phyloP scores from a whole-genome alignment of 495 filamentous ascomycete species.

The Podospora comata region DNA sequence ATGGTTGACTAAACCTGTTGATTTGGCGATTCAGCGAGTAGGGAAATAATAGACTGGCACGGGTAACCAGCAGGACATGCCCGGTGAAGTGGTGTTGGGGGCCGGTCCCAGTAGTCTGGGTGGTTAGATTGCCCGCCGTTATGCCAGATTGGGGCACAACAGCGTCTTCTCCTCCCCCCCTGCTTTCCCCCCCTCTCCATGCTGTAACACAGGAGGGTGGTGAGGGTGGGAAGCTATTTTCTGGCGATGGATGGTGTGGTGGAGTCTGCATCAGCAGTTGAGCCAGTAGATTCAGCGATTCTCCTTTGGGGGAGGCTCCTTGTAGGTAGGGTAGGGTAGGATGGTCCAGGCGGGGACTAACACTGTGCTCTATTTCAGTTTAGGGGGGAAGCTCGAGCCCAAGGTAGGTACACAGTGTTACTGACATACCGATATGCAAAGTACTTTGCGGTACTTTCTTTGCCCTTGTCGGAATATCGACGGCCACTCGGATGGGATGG shows the following conservation, averaged over 20 bases:
- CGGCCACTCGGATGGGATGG: background rate
- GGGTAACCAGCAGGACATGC: background rate
- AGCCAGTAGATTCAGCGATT: background rate
- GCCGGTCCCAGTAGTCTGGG: background rate
- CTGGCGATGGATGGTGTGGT: background rate
- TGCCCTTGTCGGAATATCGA: background rate
- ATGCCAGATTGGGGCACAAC: conserved; percentile 6
- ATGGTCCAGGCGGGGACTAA: background rate
- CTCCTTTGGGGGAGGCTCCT: background rate
- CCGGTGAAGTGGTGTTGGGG: background rate
- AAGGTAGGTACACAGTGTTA: background rate
- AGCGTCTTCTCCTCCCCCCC: background rate
- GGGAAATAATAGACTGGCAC: background rate
- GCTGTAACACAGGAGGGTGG: background rate
- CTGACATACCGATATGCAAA: background rate
- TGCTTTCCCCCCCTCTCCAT: background rate
- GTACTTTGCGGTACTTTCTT: conserved; percentile 1
- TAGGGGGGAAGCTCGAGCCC: background rate
- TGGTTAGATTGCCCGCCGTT: conserved; percentile 1
- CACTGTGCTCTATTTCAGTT: background rate
- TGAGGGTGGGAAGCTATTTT: background rate
- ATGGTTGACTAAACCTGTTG: background rate
- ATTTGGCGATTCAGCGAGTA: background rate
- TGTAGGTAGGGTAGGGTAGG: background rate
- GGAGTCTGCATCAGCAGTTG: background rate